A percentile compares a stretch with the other conserved stretches of the same genome.
Evolutionary conservation across 768 basidiomycete genomes (phyloP).

Genomic region (Glaciozyma martinii): DNA sequence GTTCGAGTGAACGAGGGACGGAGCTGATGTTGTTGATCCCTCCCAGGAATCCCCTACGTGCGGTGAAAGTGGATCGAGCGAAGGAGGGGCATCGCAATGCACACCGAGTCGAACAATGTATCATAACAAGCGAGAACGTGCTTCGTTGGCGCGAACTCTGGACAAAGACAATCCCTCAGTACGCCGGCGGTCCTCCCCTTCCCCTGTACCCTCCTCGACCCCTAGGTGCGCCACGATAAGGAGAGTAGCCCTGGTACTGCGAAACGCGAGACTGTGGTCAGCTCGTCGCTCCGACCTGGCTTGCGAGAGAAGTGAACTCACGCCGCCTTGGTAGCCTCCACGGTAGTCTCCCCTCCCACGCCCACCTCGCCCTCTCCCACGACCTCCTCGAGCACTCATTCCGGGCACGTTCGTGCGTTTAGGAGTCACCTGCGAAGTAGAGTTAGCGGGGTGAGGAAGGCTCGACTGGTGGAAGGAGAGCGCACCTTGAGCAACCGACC

Average conservation of each 20-base stretch:
- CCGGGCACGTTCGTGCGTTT: constrained; percentile 96
- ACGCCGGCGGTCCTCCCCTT: background rate
- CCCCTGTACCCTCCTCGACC: background rate
- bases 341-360: constrained; percentile 27
- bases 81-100: too few relatives aligned
- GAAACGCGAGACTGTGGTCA: too few relatives aligned
- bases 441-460: background rate
- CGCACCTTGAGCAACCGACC: constrained; percentile 83
- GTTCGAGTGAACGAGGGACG: background rate
- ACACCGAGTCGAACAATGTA: too few relatives aligned
- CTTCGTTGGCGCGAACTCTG: too few relatives aligned
- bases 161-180: background rate
- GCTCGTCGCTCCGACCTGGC: too few relatives aligned
- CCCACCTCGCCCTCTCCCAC: constrained; percentile 53
- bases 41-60: background rate
- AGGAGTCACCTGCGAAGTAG: constrained; percentile 61
- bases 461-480: constrained; percentile 4
- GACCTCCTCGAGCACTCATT: constrained; percentile 59
- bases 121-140: too few relatives aligned
- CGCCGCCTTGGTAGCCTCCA: constrained; percentile 21
- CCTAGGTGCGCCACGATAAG: too few relatives aligned
- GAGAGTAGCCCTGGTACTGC: too few relatives aligned
- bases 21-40: background rate
- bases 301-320: too few relatives aligned
- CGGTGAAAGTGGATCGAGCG: too few relatives aligned